Conservation (phyloP, 805 yeast genomes). For the Suhomyces kilbournensis region DNA sequence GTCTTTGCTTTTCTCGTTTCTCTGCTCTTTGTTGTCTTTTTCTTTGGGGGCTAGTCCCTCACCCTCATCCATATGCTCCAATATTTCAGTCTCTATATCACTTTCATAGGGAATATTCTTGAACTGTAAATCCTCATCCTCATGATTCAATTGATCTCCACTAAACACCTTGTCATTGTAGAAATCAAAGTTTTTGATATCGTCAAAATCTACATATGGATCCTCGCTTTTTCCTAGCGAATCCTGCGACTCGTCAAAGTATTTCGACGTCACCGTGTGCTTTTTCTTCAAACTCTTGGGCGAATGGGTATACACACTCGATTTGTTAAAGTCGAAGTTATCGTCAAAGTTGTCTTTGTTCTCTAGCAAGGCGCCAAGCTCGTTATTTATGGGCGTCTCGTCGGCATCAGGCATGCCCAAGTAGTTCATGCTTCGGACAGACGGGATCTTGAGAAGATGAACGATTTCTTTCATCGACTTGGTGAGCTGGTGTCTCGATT, state of each 20-base stretch:
- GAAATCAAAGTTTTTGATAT: conserved; percentile 2
- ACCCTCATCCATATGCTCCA: conserved; percentile 2
- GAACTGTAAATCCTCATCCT: conserved; percentile 1
- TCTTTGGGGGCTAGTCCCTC: not conserved
- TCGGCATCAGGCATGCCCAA: conserved; percentile 21
- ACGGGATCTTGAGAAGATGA: conserved; percentile 30
- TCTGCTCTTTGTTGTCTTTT: not conserved
- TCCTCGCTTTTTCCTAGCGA: not conserved
- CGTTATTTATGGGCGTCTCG: conserved; percentile 10
- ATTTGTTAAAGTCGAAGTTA: conserved; percentile 10
- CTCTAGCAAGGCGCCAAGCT: conserved; percentile 15
- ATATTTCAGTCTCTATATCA: conserved; percentile 28
- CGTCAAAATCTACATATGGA: conserved; percentile 1
- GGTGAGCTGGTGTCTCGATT: conserved; percentile 31
- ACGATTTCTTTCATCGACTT: conserved; percentile 36
- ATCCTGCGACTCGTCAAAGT: conserved; percentile 3
- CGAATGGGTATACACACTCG: not conserved
- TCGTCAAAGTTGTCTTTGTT: conserved; percentile 12
- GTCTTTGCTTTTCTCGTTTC: not conserved
- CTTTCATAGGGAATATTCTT: conserved; percentile 11
- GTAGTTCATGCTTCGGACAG: conserved; percentile 15
- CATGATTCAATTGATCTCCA: conserved; percentile 1
- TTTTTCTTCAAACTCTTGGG: conserved; percentile 5
- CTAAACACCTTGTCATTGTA: conserved; percentile 5
- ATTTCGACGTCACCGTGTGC: conserved; percentile 7